A percentile compares a stretch with the other conserved stretches of the same genome.
These are phyloP conservation scores for Xylariaceae sp. DNA, from an alignment of 2,329 filamentous ascomycete genomes.

Conservation along the genomic window DNA sequence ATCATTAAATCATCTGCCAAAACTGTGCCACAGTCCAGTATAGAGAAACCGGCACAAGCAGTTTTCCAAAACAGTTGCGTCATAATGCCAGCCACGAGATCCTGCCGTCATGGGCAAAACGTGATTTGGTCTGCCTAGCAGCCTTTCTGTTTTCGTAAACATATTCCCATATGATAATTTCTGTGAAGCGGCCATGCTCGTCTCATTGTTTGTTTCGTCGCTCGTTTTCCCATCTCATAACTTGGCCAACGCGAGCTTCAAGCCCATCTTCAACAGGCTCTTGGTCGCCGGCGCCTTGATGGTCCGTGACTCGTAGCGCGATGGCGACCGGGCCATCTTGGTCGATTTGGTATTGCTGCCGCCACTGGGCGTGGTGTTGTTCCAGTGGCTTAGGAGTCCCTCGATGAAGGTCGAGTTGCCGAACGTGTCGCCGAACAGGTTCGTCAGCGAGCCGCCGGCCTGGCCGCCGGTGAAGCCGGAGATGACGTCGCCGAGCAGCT, in stretches of 20 bases:
- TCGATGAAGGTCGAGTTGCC: conserved; percentile 37
- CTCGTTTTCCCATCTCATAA: conserved; percentile 9
- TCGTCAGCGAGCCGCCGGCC: conserved; percentile 26
- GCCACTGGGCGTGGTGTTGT: conserved; percentile 10
- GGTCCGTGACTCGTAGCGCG: conserved; percentile 12
- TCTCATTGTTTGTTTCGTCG: background rate
- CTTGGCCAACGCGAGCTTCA: conserved; percentile 24
- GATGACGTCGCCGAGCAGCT: conserved; percentile 34
- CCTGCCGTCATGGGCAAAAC: conserved; percentile 4
- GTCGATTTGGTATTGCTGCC: conserved; percentile 7
- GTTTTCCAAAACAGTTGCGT: conserved; percentile 6
- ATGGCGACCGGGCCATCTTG: conserved; percentile 10
- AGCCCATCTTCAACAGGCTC: conserved; percentile 27
- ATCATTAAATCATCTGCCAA: conserved; percentile 19
- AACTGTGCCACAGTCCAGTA: conserved; percentile 3
- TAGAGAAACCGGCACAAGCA: conserved; percentile 3
- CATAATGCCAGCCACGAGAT: conserved; percentile 4
- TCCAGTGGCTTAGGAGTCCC: conserved; percentile 34
- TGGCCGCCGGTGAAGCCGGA: conserved; percentile 30
- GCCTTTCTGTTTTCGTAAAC: conserved; percentile 7
- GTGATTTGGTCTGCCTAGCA: conserved; percentile 1
- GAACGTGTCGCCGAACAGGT: conserved; percentile 34
- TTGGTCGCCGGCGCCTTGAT: conserved; percentile 21
- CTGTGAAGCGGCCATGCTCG: too few relatives aligned
- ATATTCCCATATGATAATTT: conserved; percentile 3